phyloP scores from a whole-genome alignment of 306 rosid genomes.

The Cucumis cinereus region DNA sequence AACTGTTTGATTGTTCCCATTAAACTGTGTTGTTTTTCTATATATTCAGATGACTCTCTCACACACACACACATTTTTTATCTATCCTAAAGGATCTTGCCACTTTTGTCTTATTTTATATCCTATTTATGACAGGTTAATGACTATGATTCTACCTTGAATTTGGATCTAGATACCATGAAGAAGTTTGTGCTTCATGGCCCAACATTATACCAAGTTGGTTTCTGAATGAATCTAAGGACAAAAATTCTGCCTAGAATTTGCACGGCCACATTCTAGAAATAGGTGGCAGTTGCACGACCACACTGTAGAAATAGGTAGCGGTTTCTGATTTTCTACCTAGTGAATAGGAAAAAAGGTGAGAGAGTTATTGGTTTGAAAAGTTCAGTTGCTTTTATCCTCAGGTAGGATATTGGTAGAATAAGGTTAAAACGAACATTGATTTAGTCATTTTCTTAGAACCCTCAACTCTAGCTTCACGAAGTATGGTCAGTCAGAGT shows the following conservation, averaged over 20 bases:
- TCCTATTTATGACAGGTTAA: slow-evolving; percentile 43
- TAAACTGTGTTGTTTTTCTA: not conserved
- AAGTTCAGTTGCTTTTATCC: not conserved
- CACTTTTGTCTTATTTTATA: slow-evolving; percentile 4
- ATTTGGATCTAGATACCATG: slow-evolving; percentile 84
- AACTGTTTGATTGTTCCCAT: not conserved
- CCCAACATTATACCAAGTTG: slow-evolving; percentile 79
- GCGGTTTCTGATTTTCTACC: not conserved
- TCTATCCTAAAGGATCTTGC: not conserved
- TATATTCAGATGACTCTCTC: not conserved
- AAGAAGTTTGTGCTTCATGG: slow-evolving; percentile 80
- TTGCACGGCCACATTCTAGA: too few relatives aligned
- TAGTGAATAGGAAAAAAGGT: not conserved
- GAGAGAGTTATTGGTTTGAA: not conserved
- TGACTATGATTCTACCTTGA: slow-evolving; percentile 93
- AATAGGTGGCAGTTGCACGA: too few relatives aligned
- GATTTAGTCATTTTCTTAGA: not conserved
- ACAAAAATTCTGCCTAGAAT: slow-evolving; percentile 2
- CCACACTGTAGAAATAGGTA: not conserved
- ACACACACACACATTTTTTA: not conserved
- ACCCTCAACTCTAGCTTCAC: not conserved
- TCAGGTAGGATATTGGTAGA: not conserved
- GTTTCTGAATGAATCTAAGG: not conserved
- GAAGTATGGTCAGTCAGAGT: not conserved
- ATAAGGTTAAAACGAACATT: not conserved